A percentile compares a stretch with the other conserved stretches of the same genome.
Conservation (phyloP, 2,329 filamentous ascomycete species). For the Apiospora koreana region DNA sequence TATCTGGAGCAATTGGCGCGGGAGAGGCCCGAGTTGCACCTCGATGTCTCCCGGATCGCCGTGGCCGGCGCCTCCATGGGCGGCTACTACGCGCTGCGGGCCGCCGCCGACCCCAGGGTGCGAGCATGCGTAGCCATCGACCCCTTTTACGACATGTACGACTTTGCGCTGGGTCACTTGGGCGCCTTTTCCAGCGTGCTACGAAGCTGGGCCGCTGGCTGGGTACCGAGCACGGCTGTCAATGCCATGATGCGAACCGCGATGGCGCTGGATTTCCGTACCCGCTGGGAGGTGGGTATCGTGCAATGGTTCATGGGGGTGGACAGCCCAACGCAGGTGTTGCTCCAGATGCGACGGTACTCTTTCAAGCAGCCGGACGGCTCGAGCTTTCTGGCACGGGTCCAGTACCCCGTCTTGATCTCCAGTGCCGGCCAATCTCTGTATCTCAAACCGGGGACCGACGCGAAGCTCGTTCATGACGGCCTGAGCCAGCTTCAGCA, state of each 20-base stretch:
- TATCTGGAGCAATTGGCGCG: too few species aligned
- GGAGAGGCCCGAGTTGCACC: too few species aligned
- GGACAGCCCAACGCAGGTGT: not conserved
- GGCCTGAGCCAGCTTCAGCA: too few species aligned
- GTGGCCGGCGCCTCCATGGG: too few species aligned
- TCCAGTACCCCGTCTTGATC: too few species aligned
- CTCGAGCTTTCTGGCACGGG: too few species aligned
- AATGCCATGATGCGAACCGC: not conserved
- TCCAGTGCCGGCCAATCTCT: too few species aligned
- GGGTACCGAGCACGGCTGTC: not conserved
- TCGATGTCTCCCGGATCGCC: too few species aligned
- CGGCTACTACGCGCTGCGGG: slow-evolving; percentile 47
- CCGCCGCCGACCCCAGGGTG: slow-evolving; percentile 40
- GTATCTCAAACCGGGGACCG: too few species aligned
- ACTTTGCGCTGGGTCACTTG: not conserved
- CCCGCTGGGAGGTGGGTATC: slow-evolving; percentile 4
- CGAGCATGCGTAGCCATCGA: slow-evolving; percentile 39
- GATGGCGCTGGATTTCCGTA: not conserved
- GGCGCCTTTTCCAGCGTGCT: not conserved
- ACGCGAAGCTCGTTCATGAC: too few species aligned
- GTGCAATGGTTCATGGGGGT: not conserved
- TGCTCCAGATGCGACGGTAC: not conserved
- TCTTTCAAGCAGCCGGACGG: not conserved
- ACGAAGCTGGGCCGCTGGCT: not conserved
- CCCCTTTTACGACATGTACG: slow-evolving; percentile 17